A percentile compares a stretch with the other conserved stretches of the same genome.
Evolutionary conservation across 2,329 filamentous ascomycete genomes (phyloP).

Genomic region (Colletotrichum shisoi): DNA sequence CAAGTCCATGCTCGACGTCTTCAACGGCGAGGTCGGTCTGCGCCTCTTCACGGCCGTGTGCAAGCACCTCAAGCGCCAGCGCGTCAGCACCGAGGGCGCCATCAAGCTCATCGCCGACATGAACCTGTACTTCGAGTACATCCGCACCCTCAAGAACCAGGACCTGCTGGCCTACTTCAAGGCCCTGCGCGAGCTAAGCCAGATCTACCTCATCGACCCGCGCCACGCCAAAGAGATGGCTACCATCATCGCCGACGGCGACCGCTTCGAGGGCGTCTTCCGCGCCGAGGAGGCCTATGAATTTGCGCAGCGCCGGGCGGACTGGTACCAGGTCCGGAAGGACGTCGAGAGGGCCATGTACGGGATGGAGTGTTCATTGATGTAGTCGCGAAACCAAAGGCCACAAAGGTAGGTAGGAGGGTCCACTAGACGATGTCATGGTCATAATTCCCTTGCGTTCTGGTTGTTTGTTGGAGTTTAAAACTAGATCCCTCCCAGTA

Average conservation of each 20-base stretch:
- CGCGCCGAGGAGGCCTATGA: slow-evolving; percentile 96
- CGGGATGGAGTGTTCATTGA: slow-evolving; percentile 84
- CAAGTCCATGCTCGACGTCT: slow-evolving; percentile 97
- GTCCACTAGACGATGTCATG: neutral
- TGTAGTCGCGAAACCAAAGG: slow-evolving; percentile 62
- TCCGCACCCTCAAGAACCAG: slow-evolving; percentile 80
- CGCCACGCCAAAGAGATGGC: slow-evolving; percentile 93
- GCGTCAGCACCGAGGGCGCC: slow-evolving; percentile 86
- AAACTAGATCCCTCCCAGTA: slow-evolving; percentile 6
- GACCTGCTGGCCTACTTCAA: slow-evolving; percentile 90
- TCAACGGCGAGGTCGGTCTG: slow-evolving; percentile 95
- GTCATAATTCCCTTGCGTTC: neutral
- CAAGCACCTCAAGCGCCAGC: slow-evolving; percentile 97
- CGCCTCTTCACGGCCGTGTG: slow-evolving; percentile 90
- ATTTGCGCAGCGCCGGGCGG: slow-evolving; percentile 90
- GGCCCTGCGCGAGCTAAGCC: slow-evolving; percentile 87
- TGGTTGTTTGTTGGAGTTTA: slow-evolving; percentile 10
- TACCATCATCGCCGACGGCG: slow-evolving; percentile 88
- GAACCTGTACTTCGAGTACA: slow-evolving; percentile 89
- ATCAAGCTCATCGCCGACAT: slow-evolving; percentile 95
- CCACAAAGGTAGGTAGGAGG: neutral
- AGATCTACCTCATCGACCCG: slow-evolving; percentile 92
- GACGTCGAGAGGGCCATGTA: slow-evolving; percentile 98
- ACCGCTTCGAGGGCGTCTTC: slow-evolving; percentile 91
- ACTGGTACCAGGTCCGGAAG: slow-evolving; percentile 91